Evolutionary conservation across 1,139 yeast species (phyloP).

Genomic region (Taiozyma sp.): DNA sequence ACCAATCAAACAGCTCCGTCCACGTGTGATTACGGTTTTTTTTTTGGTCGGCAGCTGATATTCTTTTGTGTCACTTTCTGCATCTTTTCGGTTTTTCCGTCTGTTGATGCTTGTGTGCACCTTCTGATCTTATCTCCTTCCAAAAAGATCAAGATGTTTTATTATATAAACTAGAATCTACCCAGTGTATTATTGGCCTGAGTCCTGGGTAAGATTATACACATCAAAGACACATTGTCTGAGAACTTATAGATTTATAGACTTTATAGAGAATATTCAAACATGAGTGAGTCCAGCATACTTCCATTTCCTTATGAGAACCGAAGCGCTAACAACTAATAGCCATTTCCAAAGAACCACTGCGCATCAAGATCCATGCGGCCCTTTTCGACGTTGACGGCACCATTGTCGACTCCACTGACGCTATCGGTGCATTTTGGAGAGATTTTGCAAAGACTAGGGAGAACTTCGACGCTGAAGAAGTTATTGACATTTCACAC

Average conservation of each 20-base stretch:
- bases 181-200: neutral
- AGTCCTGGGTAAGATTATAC: no score
- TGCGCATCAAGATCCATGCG: conserved; percentile 23
- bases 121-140: neutral
- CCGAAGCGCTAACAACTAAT: neutral
- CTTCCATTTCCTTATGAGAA: neutral
- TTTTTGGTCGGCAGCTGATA: neutral
- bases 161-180: neutral
- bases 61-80: neutral
- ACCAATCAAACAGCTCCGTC: no score
- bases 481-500: conserved; percentile 69
- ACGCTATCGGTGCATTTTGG: conserved; percentile 81
- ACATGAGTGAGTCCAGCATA: neutral
- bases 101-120: neutral
- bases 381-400: conserved; percentile 80
- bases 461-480: conserved; percentile 69
- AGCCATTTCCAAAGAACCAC: conserved; percentile 8
- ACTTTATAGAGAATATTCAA: neutral
- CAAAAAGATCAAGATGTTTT: no score
- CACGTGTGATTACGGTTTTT: no score
- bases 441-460: conserved; percentile 63
- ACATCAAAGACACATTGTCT: neutral
- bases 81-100: neutral
- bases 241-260: neutral
- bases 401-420: conserved; percentile 74